Base-by-base conservation (phyloP, 805 yeast species). In the Metschnikowia cerradonensis region DNA sequence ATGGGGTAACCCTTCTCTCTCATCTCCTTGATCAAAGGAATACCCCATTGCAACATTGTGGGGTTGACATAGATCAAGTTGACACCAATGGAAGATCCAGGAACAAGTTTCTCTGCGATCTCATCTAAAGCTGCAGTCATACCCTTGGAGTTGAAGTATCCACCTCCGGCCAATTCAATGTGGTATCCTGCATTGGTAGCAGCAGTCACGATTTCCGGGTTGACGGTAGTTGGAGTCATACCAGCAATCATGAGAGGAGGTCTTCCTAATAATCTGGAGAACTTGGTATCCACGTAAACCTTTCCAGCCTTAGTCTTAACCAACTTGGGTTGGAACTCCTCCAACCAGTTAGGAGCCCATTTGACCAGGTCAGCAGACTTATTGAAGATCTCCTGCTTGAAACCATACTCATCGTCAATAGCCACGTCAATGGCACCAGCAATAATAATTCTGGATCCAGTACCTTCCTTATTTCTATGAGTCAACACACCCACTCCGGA, bases 161-260 rank as follows among this genome's bases (percentile, higher is more conserved):
- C 99, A 79, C 99, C 99, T 71, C 99, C 99, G 45, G 96, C 99
- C 64, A 94, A 80, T 77, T 94, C 99, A 64, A 92, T 90, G 67
- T 90, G 96, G 76, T 91, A 94, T 55, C 99, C 99, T 46, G 98
- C 90, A 67, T 91, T 90, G 65, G 91, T 80, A 30, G 97, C 86
- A 32, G 96, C 96, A 54, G 96, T 86, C 52, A 94, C 95, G 63
- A 94, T 91, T 55, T 88, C 91, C 43, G 98, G 94, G 59, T 88
- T 86, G 51, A 91, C 97, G 32, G 99, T 94, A 41, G 96, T 83
- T 67, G 99, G 99, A 38, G 99, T 94, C 99, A 94, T 94, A 76
- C 99, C 99, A 36, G 99, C 96, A 60, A 94, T 94, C 86, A 95
- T 86, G 60, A 94, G 75, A 53, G 99, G 99, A 55, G 99, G 91